Percentiles rank a stretch among this genome's conserved stretches.
phyloP scores from a whole-genome alignment of 2,329 filamentous ascomycete genomes.

The Pseudogymnoascus sp. region DNA sequence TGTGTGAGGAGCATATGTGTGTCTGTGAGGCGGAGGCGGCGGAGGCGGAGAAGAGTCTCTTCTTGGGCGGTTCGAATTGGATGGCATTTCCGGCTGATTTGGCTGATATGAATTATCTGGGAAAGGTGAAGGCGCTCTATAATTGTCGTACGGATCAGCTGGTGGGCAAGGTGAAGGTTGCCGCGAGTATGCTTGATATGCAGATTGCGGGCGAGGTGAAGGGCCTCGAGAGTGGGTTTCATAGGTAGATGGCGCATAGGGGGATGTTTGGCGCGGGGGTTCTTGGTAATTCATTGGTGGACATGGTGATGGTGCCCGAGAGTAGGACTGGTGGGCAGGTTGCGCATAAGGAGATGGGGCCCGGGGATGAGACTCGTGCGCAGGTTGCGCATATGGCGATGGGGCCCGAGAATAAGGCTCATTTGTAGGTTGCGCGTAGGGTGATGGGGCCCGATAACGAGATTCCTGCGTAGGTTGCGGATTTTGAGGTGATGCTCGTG shows the following conservation, averaged over 20 bases:
- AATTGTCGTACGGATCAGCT: conserved; percentile 30
- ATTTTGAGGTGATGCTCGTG: conserved; percentile 34
- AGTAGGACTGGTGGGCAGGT: conserved; percentile 28
- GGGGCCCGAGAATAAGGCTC: conserved; percentile 29
- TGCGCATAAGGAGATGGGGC: conserved; percentile 35
- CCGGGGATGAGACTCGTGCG: conserved; percentile 26
- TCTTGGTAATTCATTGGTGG: conserved; percentile 24
- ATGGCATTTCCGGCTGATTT: conserved; percentile 19
- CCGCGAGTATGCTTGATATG: conserved; percentile 29
- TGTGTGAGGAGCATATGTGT: conserved; percentile 35
- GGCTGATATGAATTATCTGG: conserved; percentile 19
- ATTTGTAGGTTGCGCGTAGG: conserved; percentile 27
- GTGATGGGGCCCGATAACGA: conserved; percentile 33
- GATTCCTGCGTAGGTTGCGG: conserved; percentile 19
- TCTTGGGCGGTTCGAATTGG: conserved; percentile 34
- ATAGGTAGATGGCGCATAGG: conserved; percentile 18
- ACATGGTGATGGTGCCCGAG: conserved; percentile 25
- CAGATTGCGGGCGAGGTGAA: conserved; percentile 25
- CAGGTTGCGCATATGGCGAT: conserved; percentile 29
- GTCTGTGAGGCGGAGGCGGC: conserved; percentile 76
- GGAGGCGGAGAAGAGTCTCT: conserved; percentile 65
- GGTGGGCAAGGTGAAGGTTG: conserved; percentile 28
- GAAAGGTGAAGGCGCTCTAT: conserved; percentile 29
- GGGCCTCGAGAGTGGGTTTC: conserved; percentile 33
- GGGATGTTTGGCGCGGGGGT: background rate